Evolutionary conservation across 306 rosid species (phyloP).

Genomic region (Acacia crassicarpa): DNA sequence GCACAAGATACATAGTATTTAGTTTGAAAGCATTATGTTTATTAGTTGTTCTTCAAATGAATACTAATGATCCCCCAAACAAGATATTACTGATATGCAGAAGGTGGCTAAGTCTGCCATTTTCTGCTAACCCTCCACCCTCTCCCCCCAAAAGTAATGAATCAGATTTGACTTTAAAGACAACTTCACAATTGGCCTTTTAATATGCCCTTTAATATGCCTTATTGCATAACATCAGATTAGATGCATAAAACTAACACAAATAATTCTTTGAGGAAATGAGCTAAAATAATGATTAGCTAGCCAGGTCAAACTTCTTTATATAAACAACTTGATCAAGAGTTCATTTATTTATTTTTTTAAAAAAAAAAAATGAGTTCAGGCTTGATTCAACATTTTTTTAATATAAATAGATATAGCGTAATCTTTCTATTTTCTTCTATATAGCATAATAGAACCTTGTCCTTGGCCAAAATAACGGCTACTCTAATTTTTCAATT

Average conservation of each 20-base stretch:
- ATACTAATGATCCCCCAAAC: background rate
- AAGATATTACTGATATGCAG: conserved; percentile 5
- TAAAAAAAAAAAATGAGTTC: background rate
- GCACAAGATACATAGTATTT: background rate
- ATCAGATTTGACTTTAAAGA: background rate
- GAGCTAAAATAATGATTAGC: background rate
- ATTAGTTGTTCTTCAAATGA: conserved; percentile 23
- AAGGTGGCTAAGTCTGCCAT: conserved; percentile 13
- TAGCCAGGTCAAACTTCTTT: background rate
- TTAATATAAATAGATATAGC: background rate
- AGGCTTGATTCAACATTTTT: background rate
- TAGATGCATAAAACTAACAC: background rate
- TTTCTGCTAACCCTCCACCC: background rate
- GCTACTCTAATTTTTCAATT: background rate
- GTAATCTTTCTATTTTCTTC: background rate
- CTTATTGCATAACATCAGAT: background rate
- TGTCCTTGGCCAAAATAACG: background rate
- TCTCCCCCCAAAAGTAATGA: background rate
- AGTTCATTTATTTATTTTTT: background rate
- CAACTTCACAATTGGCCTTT: background rate
- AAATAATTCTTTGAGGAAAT: background rate
- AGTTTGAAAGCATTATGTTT: conserved; percentile 9
- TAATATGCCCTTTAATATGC: background rate
- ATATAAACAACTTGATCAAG: background rate
- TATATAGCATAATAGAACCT: background rate